Base-by-base conservation (phyloP, 139 green algal genomes). In the Chlorella sp. region DNA sequence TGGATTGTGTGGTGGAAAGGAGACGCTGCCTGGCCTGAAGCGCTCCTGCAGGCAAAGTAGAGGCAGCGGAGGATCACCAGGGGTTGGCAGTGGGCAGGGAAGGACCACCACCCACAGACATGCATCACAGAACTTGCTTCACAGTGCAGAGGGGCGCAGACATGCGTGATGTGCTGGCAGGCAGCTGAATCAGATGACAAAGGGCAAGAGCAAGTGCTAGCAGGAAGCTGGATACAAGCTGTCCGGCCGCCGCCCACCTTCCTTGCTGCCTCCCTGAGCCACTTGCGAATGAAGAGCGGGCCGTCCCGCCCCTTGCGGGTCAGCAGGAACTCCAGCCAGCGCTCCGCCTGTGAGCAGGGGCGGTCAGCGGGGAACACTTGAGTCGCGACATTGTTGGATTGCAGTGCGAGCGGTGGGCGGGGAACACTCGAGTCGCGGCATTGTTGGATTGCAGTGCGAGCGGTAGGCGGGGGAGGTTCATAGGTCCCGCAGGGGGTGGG, bases 241-340 rank as follows among this genome's bases (percentile, higher is more conserved):
- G 34, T 15, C 32, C 34, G 61, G 15, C n/a, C 77, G 30, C 11
- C 81, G 30, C 87, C 83, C 88, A 95, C 95, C 79, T 93, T 88
- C 7, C 95, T 75, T 28, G 92, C 79, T 7, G 91, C 95, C 90
- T 97, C 93, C 61, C 94, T 93, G 7, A 96, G 86, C 90, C 92
- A 95, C 89, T 95, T 95, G 60, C 95, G 92, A 85, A 96, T 79
- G 71, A 94, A 93, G 85, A 93, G 60, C 36, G 90, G 80, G 28
- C 78, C 90, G 32, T 97, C 95, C 77, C 92, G 90, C 3, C 88
- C 66, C 85, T 90, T 88, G 77, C 81, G 77, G 26, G 81, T 80
- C 83, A 96, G 48, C 83, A 94, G 88, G 40, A 94, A 94, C 75
- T 93, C 93, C 80, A 95, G 69, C 53, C 90, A 93, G 39, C 84